Percentiles rank a stretch among this genome's conserved stretches.
phyloP scores from a whole-genome alignment of 768 basidiomycete species.

The Chalciporus pseudorubinellus region DNA sequence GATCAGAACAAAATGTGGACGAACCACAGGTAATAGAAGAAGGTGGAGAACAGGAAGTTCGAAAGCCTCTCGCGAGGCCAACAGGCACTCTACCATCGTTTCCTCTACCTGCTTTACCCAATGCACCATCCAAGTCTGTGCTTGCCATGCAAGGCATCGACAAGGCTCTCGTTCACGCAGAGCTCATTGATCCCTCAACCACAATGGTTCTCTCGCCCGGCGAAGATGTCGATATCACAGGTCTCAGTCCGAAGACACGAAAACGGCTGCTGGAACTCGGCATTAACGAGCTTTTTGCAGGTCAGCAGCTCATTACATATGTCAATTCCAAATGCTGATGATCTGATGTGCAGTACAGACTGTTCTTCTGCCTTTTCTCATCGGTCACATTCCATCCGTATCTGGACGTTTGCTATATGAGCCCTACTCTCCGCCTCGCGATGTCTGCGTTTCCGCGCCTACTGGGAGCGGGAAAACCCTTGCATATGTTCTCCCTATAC shows the following conservation, averaged over 20 bases:
- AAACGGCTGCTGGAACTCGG: conserved; percentile 71
- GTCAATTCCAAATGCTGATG: conserved; percentile 12
- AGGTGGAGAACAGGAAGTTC: conserved; percentile 2
- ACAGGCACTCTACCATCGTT: conserved; percentile 58
- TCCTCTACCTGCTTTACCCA: conserved; percentile 62
- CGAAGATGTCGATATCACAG: conserved; percentile 40
- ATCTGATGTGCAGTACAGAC: conserved; percentile 70
- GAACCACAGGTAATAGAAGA: background rate
- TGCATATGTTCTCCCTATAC: conserved; percentile 90
- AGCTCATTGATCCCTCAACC: conserved; percentile 58
- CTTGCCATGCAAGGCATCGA: conserved; percentile 80
- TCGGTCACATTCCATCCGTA: conserved; percentile 39
- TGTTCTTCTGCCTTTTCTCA: conserved; percentile 76
- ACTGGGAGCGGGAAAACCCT: conserved; percentile 98
- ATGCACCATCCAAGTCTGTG: conserved; percentile 66
- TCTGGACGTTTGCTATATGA: conserved; percentile 52
- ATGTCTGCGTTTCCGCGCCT: conserved; percentile 93
- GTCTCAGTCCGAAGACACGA: conserved; percentile 57
- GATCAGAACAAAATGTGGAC: conserved; percentile 17
- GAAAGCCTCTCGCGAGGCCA: conserved; percentile 12
- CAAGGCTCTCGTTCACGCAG: conserved; percentile 65
- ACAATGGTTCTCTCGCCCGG: conserved; percentile 43
- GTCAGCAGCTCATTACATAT: conserved; percentile 40
- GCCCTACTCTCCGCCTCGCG: conserved; percentile 64
- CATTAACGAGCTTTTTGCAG: conserved; percentile 85